Base-by-base conservation (phyloP, 2,329 filamentous ascomycete species). In the Colletotrichum scovillei region DNA sequence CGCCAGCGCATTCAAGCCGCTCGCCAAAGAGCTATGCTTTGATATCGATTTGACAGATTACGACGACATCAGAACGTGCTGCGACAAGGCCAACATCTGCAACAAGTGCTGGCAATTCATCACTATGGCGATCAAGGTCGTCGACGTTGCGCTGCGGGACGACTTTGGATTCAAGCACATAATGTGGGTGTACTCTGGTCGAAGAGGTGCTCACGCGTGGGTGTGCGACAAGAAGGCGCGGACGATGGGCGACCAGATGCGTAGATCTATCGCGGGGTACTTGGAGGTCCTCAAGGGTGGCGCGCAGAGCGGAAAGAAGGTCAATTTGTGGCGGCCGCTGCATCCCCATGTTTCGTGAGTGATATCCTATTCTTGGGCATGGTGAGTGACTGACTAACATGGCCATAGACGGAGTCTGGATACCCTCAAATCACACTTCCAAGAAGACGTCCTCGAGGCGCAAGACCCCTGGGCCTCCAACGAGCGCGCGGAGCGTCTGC, bases 41-140 rank as follows among this genome's bases (percentile, higher is more conserved):
- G 97, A 99, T 92, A 98, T 99, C 79, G 97, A 99, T 89, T 90
- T 99, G 90, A 98, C 97, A 67, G 97, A 98, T 84, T 99, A 99
- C 84, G 97, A 99, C 81, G 95, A 97, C 76, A 94, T 99, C 76
- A 92, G 97, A 77, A 98, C 95, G 32, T 99, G 97, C 84, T 99
- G 97, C 82, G 92, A 92, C 78, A 95, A 96, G 81, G 95, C 96
- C 9, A 97, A 94, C 77, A 98, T 99, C 76, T 99, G 97, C 82
- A 88, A 88, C 76, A 97, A 95, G 81, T 99, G 97, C 85, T 99
- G 97, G 97, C 89, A 93, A 63, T 99, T 98, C 82, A 97, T 98
- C 78, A 98, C 94, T 28, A 98, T 99, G 95, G 94, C 97, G 8
- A 96, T 99, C 81, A 97, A 97, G 81, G 95, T 98, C 19, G 88